Evolutionary conservation across 495 filamentous ascomycete genomes (phyloP).

Genomic region (Penicillium fimorum): DNA sequence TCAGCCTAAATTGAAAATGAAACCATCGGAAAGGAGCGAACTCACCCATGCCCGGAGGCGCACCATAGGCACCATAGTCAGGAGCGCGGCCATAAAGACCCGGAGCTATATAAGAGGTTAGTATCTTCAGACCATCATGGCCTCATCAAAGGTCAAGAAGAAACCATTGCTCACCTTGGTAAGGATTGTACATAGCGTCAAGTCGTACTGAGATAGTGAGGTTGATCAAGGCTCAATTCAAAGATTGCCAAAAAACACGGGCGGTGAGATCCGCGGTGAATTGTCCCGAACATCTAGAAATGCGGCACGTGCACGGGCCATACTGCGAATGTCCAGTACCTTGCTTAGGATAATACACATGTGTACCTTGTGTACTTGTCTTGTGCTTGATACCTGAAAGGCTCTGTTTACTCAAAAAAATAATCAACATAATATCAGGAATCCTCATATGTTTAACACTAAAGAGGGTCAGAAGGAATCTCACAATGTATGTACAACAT

Average conservation of each 20-base stretch:
- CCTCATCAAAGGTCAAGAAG: background rate
- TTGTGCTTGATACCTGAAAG: background rate
- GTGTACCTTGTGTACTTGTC: too few species aligned
- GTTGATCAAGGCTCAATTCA: constrained; percentile 9
- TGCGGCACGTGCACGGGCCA: constrained; percentile 16
- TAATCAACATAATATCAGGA: background rate
- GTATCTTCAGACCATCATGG: constrained; percentile 3
- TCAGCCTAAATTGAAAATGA: constrained; percentile 19
- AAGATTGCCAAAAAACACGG: constrained; percentile 5
- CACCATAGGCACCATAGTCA: constrained; percentile 67
- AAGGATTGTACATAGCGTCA: constrained; percentile 71
- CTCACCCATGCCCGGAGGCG: constrained; percentile 86
- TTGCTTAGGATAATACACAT: too few species aligned
- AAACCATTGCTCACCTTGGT: constrained; percentile 61
- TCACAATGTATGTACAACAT: background rate
- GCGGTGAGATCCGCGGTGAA: constrained; percentile 1
- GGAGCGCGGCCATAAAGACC: constrained; percentile 70
- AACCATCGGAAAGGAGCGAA: constrained; percentile 13
- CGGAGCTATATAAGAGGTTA: constrained; percentile 34
- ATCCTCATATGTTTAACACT: background rate
- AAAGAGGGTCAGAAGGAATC: background rate
- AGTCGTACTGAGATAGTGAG: background rate
- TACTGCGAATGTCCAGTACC: background rate
- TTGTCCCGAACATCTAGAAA: too few species aligned
- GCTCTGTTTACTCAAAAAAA: background rate